Percentiles rank a stretch among this genome's conserved stretches.
Evolutionary conservation across 208 protist genomes (phyloP).

Genomic region (Wallacemonas sp.): DNA sequence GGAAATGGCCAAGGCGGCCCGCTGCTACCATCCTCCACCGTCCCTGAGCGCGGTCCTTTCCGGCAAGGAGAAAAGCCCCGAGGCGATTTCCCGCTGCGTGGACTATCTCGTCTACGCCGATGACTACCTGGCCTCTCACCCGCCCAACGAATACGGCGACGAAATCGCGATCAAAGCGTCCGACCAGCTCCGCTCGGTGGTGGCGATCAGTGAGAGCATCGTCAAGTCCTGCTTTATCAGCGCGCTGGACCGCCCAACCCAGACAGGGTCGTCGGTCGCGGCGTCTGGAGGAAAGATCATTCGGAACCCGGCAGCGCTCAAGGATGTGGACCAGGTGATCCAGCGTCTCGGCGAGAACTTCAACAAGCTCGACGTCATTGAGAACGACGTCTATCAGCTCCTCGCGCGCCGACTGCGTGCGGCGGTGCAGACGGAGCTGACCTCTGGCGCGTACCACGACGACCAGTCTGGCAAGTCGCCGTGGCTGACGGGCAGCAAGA

Average conservation of each 20-base stretch:
- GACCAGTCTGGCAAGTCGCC: constrained; percentile 57
- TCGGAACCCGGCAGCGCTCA: constrained; percentile 58
- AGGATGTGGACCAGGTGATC: constrained; percentile 63
- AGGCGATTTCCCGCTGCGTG: constrained; percentile 66
- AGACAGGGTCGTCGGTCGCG: background rate
- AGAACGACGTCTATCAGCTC: constrained; percentile 59
- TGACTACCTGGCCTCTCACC: constrained; percentile 76
- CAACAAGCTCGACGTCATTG: constrained; percentile 63
- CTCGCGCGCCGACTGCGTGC: constrained; percentile 43
- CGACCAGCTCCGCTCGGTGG: constrained; percentile 55
- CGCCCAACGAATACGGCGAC: constrained; percentile 56
- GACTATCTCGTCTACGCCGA: constrained; percentile 90
- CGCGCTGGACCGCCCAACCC: constrained; percentile 42
- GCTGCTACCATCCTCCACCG: constrained; percentile 83
- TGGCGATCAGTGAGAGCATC: constrained; percentile 64
- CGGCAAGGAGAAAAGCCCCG: constrained; percentile 56
- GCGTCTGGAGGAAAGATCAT: constrained; percentile 34
- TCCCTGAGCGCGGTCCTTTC: constrained; percentile 63
- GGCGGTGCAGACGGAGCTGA: constrained; percentile 53
- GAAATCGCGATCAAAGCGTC: constrained; percentile 47
- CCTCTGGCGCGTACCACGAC: constrained; percentile 48
- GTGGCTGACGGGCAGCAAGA: constrained; percentile 16
- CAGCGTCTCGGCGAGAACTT: constrained; percentile 83
- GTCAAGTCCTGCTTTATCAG: constrained; percentile 72
- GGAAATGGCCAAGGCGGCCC: constrained; percentile 80